Evolutionary conservation across 192 early-diverging fungal genomes (phyloP).

Genomic region (Rhizophagus sp.): DNA sequence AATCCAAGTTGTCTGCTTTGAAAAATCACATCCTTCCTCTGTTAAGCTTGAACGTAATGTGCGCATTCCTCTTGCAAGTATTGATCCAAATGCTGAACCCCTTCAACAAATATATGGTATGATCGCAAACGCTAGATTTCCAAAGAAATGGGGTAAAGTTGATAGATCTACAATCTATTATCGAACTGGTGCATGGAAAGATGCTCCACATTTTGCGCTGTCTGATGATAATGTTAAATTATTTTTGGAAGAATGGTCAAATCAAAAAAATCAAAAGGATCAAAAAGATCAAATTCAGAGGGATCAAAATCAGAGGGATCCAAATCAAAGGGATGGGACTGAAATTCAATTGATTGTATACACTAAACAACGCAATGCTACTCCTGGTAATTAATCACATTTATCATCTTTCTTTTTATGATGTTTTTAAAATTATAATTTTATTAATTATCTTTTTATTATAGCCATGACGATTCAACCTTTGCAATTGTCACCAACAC

Average conservation of each 20-base stretch:
- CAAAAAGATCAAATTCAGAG: background rate
- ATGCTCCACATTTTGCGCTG: background rate
- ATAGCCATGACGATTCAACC: background rate
- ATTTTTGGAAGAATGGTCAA: background rate
- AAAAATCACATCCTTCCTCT: background rate
- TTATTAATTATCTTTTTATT: background rate
- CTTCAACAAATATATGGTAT: background rate
- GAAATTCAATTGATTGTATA: slow-evolving; percentile 26
- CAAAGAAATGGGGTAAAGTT: slow-evolving; percentile 28
- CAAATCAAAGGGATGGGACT: background rate
- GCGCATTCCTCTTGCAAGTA: background rate
- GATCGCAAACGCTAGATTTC: background rate
- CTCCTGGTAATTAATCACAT: background rate
- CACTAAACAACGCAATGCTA: background rate
- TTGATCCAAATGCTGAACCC: background rate
- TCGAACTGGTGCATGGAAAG: slow-evolving; percentile 5
- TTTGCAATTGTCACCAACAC: background rate
- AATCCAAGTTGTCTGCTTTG: slow-evolving; percentile 22
- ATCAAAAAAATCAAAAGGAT: background rate
- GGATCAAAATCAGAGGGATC: background rate
- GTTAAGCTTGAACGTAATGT: background rate
- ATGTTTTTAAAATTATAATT: too few relatives aligned
- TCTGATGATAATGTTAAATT: slow-evolving; percentile 9
- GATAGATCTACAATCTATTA: slow-evolving; percentile 6
- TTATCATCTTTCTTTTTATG: background rate